Base-by-base conservation (phyloP, 805 yeast genomes). In the Candida endomychidarum region DNA sequence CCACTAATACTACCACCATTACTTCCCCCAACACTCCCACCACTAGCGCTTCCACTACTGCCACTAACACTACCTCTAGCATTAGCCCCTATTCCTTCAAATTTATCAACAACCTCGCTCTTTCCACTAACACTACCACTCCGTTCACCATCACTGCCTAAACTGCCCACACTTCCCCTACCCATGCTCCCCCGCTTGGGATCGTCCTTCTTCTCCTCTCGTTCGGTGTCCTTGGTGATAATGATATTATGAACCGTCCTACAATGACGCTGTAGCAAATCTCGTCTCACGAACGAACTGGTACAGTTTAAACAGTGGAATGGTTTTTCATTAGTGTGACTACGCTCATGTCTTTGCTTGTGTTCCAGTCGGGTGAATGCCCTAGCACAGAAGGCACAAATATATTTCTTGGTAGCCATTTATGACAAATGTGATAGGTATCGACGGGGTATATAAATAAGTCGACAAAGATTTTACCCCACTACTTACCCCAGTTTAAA, bases 321-420 rank as follows among this genome's bases (percentile, higher is more conserved):
- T 0, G 95, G 95, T 47, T 87, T 79, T 52, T 81, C 87, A 52
- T 83, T 83, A 10, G 89, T 83, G 55, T 85, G 93, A 1, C 88
- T 80, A 19, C 90, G 63, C 58, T 85, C 91, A 52, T 85, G 93
- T 35, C 93, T 74, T 29, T 82, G 77, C 50, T 83, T 75, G 58
- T 85, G 93, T 57, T 85, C 93, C 8, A 85, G 77, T 37, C 93
- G 65, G n/a, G 88, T 78, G 54, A 85, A 85, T 5, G 87, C 83
- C 47, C 90, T 70, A 22, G 89, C 86, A 52, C 95, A 86, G 55
- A 77, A 85, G 5, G 85, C 79, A 62, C 95, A 86, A 27, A 83
- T 75, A 59, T 84, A 85, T 51, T 84, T 79, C 50, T 83, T 74
- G 27, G 81, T 65, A 12, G 65, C 66, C 65, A 55, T 55, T 11